Percentiles rank a stretch among this genome's conserved stretches.
These are phyloP conservation scores for Ostreobium quekettii DNA, from an alignment of 139 green algal genomes.

Conservation along the genomic window DNA sequence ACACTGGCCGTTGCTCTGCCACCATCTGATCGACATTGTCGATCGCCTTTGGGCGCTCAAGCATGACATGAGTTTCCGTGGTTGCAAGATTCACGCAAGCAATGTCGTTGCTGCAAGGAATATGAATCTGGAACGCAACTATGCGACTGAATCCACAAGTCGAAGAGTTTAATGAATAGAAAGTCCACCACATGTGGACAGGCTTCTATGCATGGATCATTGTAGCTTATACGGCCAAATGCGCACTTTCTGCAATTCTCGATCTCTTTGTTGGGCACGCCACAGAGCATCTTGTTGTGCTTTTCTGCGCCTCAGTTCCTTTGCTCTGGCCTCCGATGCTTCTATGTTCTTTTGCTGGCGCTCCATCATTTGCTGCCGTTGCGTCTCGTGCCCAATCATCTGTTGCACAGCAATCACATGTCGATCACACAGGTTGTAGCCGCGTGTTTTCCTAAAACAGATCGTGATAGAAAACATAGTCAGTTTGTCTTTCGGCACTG, in stretches of 20 bases:
- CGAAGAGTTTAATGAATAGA: too few species aligned
- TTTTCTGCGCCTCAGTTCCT: conserved; percentile 48
- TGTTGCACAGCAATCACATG: conserved; percentile 17
- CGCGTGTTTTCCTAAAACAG: background rate
- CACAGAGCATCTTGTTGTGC: conserved; percentile 50
- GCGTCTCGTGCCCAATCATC: conserved; percentile 62
- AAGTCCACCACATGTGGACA: too few species aligned
- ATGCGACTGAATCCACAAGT: too few species aligned
- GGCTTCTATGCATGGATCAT: too few species aligned
- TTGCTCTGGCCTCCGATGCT: conserved; percentile 39
- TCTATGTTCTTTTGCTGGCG: conserved; percentile 53
- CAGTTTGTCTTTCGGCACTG: background rate
- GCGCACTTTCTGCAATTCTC: conserved; percentile 49
- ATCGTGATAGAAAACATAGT: background rate
- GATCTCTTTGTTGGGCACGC: conserved; percentile 53
- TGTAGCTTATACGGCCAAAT: background rate
- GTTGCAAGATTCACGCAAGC: too few species aligned
- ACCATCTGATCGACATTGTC: too few species aligned
- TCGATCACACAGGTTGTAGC: background rate
- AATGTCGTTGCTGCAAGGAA: too few species aligned
- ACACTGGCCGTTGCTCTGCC: too few species aligned
- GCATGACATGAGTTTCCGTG: too few species aligned
- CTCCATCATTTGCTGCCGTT: conserved; percentile 56
- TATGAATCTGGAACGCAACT: too few species aligned
- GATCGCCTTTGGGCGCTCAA: too few species aligned